Conservation (phyloP, 305 asterid species). For the Ajuga reptans region DNA sequence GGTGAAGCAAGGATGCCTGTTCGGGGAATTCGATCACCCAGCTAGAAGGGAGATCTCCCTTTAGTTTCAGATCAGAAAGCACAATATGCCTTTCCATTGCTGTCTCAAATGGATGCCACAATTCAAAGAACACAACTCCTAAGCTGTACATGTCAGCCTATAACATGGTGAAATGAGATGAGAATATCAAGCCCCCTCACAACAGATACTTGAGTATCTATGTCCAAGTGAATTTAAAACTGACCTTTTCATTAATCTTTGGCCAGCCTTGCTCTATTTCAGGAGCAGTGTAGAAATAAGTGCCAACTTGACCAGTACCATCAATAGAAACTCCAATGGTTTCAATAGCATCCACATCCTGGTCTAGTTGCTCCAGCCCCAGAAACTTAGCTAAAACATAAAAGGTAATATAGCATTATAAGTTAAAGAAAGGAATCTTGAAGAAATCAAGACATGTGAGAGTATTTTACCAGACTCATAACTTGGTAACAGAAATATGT, state of each 20-base stretch:
- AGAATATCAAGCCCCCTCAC: constrained; percentile 19
- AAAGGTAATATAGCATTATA: constrained; percentile 14
- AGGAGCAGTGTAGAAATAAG: constrained; percentile 96
- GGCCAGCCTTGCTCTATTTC: constrained; percentile 99
- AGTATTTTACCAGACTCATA: background rate
- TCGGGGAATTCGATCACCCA: constrained; percentile 81
- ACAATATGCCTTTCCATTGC: constrained; percentile 90
- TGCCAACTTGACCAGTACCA: constrained; percentile 95
- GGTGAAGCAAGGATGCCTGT: constrained; percentile 68
- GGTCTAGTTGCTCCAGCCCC: constrained; percentile 91
- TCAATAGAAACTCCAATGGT: constrained; percentile 67
- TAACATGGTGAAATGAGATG: constrained; percentile 24
- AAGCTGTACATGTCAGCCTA: constrained; percentile 97
- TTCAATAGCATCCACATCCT: constrained; percentile 70
- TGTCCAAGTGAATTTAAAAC: background rate
- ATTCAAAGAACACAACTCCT: constrained; percentile 89
- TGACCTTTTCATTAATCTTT: constrained; percentile 89
- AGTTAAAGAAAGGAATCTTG: background rate
- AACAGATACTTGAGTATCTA: background rate
- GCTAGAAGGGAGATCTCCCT: constrained; percentile 74
- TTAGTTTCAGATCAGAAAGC: constrained; percentile 79
- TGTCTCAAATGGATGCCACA: constrained; percentile 96
- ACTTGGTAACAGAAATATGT: background rate
- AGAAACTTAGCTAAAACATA: constrained; percentile 74
- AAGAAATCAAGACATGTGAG: background rate